These are phyloP conservation scores for Debaryomyces hansenii DNA, from an alignment of 805 yeast genomes.

Conservation along the genomic window DNA sequence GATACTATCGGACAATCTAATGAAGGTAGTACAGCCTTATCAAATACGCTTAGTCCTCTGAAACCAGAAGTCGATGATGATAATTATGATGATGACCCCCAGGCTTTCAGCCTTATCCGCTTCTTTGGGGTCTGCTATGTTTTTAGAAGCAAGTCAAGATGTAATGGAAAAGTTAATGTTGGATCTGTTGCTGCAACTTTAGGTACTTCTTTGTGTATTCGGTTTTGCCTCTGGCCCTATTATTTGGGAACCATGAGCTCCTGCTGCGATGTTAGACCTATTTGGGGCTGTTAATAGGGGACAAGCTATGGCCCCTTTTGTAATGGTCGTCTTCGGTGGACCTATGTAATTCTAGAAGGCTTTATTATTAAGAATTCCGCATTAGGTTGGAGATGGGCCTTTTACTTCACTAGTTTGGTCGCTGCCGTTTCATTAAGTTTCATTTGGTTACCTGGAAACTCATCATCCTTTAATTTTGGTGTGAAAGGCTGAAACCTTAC, in stretches of 20 bases:
- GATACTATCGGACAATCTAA: no score
- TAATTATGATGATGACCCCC: no score
- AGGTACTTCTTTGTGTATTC: conserved; percentile 74
- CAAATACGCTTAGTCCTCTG: no score
- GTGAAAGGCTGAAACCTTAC: conserved; percentile 30
- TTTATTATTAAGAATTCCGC: conserved; percentile 37
- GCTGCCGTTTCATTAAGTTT: conserved; percentile 27
- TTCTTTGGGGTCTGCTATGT: conserved; percentile 77
- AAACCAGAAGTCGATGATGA: no score
- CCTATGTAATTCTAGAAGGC: conserved; percentile 64
- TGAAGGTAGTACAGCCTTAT: no score
- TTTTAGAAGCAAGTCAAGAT: conserved; percentile 58
- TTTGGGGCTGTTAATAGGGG: conserved; percentile 69
- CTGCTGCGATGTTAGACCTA: conserved; percentile 52
- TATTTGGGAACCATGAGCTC: conserved; percentile 73
- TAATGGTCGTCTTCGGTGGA: conserved; percentile 71
- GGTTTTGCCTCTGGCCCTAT: conserved; percentile 97
- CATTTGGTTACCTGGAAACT: conserved; percentile 36
- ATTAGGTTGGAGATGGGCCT: conserved; percentile 58
- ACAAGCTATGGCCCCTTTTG: conserved; percentile 66
- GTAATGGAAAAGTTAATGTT: conserved; percentile 50
- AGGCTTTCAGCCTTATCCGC: no score
- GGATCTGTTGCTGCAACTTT: conserved; percentile 69
- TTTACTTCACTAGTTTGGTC: conserved; percentile 45
- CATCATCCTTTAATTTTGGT: conserved; percentile 39